Percentiles rank a stretch among this genome's conserved stretches.
phyloP scores from a whole-genome alignment of 768 basidiomycete species.

The Tephrocybe sp. region DNA sequence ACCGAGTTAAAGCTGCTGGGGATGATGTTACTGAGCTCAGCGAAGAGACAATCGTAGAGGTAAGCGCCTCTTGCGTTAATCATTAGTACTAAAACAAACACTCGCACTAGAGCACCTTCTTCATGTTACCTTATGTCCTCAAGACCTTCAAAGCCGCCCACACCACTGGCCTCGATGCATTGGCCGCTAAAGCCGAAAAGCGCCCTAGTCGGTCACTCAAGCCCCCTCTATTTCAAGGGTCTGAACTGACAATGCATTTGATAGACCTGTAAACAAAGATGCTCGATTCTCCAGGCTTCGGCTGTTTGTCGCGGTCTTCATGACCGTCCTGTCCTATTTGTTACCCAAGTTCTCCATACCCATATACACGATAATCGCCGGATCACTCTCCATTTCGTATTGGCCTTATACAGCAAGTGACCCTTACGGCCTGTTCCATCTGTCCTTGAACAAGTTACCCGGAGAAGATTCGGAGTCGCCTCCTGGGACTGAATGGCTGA shows the following conservation, averaged over 20 bases:
- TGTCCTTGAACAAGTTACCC: slow-evolving; percentile 46
- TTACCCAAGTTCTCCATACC: not conserved
- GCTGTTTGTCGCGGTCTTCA: not conserved
- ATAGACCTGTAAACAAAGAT: not conserved
- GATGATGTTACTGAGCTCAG: slow-evolving; percentile 22
- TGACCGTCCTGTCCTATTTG: not conserved
- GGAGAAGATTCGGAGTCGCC: slow-evolving; percentile 26
- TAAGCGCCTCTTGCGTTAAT: slow-evolving; percentile 13
- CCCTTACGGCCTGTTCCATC: slow-evolving; percentile 62
- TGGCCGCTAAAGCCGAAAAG: slow-evolving; percentile 24
- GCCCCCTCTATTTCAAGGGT: not conserved
- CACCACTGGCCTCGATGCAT: slow-evolving; percentile 22
- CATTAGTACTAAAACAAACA: not conserved
- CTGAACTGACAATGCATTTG: not conserved
- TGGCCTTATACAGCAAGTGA: slow-evolving; percentile 28
- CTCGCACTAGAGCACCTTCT: slow-evolving; percentile 27
- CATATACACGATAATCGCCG: slow-evolving; percentile 3
- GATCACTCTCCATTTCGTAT: not conserved
- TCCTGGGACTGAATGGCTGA: slow-evolving; percentile 67
- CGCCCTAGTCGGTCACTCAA: slow-evolving; percentile 11
- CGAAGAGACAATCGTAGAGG: slow-evolving; percentile 28
- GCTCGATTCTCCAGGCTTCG: not conserved
- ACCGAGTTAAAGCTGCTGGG: slow-evolving; percentile 16
- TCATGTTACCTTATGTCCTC: slow-evolving; percentile 35
- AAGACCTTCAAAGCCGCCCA: slow-evolving; percentile 31